These are phyloP conservation scores for Hypoxylon sp. DNA, from an alignment of 2,329 filamentous ascomycete species.

Conservation along the genomic window DNA sequence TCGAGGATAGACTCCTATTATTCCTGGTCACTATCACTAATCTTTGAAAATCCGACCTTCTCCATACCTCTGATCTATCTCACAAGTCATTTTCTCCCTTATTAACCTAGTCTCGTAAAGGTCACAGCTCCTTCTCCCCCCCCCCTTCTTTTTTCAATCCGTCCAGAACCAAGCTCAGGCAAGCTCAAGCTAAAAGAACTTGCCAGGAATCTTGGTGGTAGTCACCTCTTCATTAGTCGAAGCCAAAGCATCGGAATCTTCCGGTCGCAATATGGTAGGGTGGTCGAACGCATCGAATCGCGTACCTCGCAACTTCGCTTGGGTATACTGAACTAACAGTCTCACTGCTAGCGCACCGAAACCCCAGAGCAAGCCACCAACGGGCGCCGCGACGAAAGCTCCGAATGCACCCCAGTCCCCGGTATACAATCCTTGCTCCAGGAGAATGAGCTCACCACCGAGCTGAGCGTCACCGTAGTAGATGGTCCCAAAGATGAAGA, in stretches of 20 bases:
- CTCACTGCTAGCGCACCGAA: slow-evolving; percentile 73
- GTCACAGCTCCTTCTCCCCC: neutral
- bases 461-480: slow-evolving; percentile 78
- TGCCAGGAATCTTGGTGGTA: slow-evolving; percentile 61
- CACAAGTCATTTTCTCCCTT: neutral
- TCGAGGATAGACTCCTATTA: neutral
- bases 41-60: neutral
- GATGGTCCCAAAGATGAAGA: slow-evolving; percentile 85
- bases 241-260: slow-evolving; percentile 47
- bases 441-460: slow-evolving; percentile 77
- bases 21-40: neutral
- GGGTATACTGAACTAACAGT: slow-evolving; percentile 69
- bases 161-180: neutral
- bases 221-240: slow-evolving; percentile 54
- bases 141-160: no score
- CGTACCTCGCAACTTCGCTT: slow-evolving; percentile 70
- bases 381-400: slow-evolving; percentile 83
- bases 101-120: neutral
- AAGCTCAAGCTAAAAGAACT: slow-evolving; percentile 64
- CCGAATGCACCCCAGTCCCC: slow-evolving; percentile 87
- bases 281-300: slow-evolving; percentile 78
- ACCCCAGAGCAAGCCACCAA: slow-evolving; percentile 81
- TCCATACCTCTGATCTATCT: neutral
- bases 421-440: slow-evolving; percentile 81
- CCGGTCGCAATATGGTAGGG: slow-evolving; percentile 54